Conservation (phyloP, 129 eudicot species). For the Arctium lappa region DNA sequence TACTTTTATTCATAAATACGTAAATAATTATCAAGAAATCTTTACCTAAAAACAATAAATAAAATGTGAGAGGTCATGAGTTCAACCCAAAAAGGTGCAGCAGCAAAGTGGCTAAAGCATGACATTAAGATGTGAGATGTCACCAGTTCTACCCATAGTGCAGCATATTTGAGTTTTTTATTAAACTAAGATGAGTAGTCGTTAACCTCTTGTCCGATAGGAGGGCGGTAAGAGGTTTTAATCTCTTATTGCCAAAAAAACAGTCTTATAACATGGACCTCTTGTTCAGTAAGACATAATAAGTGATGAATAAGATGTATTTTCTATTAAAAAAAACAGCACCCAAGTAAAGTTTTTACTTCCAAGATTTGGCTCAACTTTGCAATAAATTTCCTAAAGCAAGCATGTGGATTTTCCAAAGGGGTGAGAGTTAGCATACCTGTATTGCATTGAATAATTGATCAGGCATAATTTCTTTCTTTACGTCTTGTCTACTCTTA, state of each 20-base stretch:
- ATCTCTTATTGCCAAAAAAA: background rate
- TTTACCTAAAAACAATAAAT: background rate
- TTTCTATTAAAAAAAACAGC: background rate
- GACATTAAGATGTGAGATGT: no score
- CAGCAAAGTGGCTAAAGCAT: no score
- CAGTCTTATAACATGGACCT: no score
- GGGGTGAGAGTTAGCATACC: constrained; percentile 28
- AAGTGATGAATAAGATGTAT: background rate
- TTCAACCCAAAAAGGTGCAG: no score
- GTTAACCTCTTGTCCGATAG: no score
- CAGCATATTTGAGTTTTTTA: background rate
- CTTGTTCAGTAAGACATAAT: background rate
- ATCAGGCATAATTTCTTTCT: constrained; percentile 22
- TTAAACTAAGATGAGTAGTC: background rate
- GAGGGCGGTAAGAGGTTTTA: background rate
- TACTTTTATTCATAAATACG: no score
- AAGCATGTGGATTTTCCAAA: background rate
- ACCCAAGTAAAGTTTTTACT: background rate
- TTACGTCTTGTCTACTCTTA: constrained; percentile 24
- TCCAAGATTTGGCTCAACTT: background rate
- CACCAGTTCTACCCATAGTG: background rate
- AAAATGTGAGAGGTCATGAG: background rate
- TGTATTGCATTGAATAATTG: constrained; percentile 51
- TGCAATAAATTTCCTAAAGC: background rate
- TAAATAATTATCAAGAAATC: background rate